Evolutionary conservation across 352 stramenopile species (phyloP), one percentile per base, ranked within the genome.

Genomic region (Phytophthora kernoviae): DNA sequence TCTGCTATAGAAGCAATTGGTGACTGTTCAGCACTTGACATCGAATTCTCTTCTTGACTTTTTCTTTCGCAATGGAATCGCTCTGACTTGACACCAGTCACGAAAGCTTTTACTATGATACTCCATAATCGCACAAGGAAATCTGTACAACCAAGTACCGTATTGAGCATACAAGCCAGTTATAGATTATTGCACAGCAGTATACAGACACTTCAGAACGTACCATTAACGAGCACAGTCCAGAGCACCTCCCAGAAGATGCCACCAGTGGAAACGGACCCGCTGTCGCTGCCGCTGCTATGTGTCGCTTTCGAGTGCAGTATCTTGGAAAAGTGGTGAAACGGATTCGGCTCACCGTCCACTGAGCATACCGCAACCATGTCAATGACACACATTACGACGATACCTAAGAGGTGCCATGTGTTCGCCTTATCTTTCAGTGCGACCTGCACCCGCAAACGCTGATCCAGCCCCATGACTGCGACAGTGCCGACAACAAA

Each of bases 191-290:
- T 30, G 3, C 24, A 30, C 24, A 30, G 24, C 6, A 30, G 24
- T 30, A 7, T 30, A 4, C 18, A 8, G 10, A 8, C n/a, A 43
- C 4, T 7, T 14, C 5, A 42, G n/a, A 10, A 34, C 58, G 24
- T 74, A 91, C 84, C 84, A 33, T 91, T 92, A n/a, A 91, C 79
- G 17, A 92, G 60, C 12, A 94, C 73, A 0, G 81, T 79, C 77
- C 79, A 92, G 17, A 94, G 50, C 11, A 94, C 79, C 15, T 90
- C 75, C 67, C 81, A 83, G 24, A 94, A 77, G 7, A 68, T 61
- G 7, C 53, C 62, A 11, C 62, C 53, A 32, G 47, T 68, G 45
- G 56, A 59, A 2, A 58, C n/a, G 15, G 45, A 4, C 9, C 37
- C 53, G 37, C 20, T 59, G 14, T 48, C 44, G 44, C 53, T 68